Evolutionary conservation across 805 yeast genomes (phyloP).

Genomic region (Pichia eremophila): DNA sequence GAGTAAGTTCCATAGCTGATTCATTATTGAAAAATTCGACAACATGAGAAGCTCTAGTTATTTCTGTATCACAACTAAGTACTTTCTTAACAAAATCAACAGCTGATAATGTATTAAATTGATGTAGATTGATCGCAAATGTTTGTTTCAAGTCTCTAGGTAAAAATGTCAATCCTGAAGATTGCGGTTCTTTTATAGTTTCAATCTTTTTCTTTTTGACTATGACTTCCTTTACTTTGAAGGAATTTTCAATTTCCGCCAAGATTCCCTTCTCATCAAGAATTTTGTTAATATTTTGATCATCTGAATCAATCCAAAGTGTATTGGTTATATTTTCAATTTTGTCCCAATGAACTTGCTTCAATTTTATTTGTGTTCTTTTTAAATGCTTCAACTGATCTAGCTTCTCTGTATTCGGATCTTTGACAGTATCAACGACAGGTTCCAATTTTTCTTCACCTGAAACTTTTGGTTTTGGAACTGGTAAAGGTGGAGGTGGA

Average conservation of each 20-base stretch:
- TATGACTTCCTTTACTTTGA: constrained; percentile 33
- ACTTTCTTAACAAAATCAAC: constrained; percentile 47
- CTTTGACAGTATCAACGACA: neutral
- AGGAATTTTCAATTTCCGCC: constrained; percentile 51
- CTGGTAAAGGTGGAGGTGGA: constrained; percentile 9
- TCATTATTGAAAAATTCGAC: constrained; percentile 63
- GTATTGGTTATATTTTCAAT: constrained; percentile 50
- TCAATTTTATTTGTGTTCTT: constrained; percentile 36
- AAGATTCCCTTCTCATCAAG: constrained; percentile 53
- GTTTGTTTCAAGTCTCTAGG: constrained; percentile 70
- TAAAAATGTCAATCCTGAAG: constrained; percentile 39
- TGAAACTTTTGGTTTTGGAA: neutral
- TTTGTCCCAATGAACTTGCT: constrained; percentile 80
- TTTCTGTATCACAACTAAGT: constrained; percentile 48
- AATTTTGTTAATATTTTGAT: constrained; percentile 36
- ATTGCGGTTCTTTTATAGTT: constrained; percentile 24
- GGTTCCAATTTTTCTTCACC: neutral
- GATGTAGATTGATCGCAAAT: constrained; percentile 69
- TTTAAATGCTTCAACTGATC: constrained; percentile 8
- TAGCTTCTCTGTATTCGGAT: constrained; percentile 7
- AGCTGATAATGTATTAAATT: constrained; percentile 44
- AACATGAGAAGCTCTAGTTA: constrained; percentile 45
- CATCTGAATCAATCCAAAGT: constrained; percentile 47
- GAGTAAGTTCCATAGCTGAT: constrained; percentile 51
- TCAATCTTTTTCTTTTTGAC: constrained; percentile 24